Evolutionary conservation across 176 grass and related monocot genomes (phyloP).

Genomic region (Leersia perrieri): DNA sequence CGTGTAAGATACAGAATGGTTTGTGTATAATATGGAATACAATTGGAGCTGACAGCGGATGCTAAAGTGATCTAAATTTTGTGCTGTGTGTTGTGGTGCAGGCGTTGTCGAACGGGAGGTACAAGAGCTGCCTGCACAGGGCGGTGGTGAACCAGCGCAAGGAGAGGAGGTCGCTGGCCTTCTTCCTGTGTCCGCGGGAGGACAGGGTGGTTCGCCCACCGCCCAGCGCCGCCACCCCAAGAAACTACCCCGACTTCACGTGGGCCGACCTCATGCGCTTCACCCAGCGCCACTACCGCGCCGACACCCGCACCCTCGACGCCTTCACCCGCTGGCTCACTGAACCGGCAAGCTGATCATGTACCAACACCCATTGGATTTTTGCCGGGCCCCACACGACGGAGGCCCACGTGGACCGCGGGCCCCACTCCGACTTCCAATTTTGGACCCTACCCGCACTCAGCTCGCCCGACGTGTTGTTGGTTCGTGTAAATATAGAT

Average conservation of each 20-base stretch:
- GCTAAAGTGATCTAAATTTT: too few species aligned
- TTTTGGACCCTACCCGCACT: conserved; percentile 56
- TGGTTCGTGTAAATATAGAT: conserved; percentile 3
- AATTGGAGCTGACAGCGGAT: too few species aligned
- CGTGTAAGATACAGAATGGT: too few species aligned
- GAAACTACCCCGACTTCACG: conserved; percentile 88
- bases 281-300: conserved; percentile 84
- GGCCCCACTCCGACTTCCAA: conserved; percentile 37
- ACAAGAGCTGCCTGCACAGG: conserved; percentile 92
- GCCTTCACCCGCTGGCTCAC: conserved; percentile 64
- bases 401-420: conserved; percentile 23
- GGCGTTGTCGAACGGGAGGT: conserved; percentile 86
- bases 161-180: conserved; percentile 80
- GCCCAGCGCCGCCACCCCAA: neutral
- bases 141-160: conserved; percentile 70
- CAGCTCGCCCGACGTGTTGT: neutral
- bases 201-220: conserved; percentile 86
- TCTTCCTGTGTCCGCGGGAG: conserved; percentile 82
- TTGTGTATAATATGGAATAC: too few species aligned
- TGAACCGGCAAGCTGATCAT: neutral
- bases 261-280: conserved; percentile 83
- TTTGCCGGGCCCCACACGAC: conserved; percentile 19
- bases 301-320: conserved; percentile 71
- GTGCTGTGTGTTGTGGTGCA: conserved; percentile 7
- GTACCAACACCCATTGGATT: too few species aligned